These are phyloP conservation scores for Globisporangium splendens DNA, from an alignment of 352 stramenopile genomes.

Conservation along the genomic window DNA sequence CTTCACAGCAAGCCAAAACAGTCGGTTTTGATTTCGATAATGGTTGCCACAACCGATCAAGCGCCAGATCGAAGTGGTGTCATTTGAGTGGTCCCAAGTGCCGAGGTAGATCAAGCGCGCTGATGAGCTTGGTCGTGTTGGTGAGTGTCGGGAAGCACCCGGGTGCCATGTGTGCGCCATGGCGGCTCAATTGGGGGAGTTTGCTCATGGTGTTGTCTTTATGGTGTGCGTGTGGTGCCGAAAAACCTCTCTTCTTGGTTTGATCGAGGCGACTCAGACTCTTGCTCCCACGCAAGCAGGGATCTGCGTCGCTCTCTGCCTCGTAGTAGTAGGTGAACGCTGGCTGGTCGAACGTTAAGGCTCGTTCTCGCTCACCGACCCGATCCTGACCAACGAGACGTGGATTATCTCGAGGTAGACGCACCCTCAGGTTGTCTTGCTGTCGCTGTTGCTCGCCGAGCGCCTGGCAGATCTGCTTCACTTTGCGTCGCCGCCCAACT, in stretches of 20 bases:
- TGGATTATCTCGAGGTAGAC: no score
- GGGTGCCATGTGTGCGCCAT: not conserved
- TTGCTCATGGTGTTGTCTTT: no score
- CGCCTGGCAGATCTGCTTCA: constrained; percentile 32
- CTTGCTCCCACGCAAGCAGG: constrained; percentile 3
- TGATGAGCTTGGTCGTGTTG: constrained; percentile 41
- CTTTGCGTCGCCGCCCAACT: constrained; percentile 31
- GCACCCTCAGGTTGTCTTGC: no score
- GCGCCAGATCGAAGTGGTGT: not conserved
- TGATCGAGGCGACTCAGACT: constrained; percentile 9
- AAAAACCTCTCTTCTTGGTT: constrained; percentile 1
- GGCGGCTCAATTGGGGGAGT: constrained; percentile 1
- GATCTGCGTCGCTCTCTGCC: not conserved
- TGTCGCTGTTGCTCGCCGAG: not conserved
- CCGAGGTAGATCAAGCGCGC: constrained; percentile 28
- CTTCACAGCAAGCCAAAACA: not conserved
- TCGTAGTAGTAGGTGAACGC: not conserved
- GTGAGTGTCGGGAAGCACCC: constrained; percentile 30
- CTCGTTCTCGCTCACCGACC: not conserved
- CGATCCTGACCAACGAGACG: not conserved
- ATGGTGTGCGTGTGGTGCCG: not conserved
- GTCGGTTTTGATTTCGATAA: not conserved
- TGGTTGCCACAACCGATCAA: no score
- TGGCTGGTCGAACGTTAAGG: no score
- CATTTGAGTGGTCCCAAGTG: no score